Evolutionary conservation across 2,329 filamentous ascomycete genomes (phyloP).

Genomic region (Ophiostoma sp.): DNA sequence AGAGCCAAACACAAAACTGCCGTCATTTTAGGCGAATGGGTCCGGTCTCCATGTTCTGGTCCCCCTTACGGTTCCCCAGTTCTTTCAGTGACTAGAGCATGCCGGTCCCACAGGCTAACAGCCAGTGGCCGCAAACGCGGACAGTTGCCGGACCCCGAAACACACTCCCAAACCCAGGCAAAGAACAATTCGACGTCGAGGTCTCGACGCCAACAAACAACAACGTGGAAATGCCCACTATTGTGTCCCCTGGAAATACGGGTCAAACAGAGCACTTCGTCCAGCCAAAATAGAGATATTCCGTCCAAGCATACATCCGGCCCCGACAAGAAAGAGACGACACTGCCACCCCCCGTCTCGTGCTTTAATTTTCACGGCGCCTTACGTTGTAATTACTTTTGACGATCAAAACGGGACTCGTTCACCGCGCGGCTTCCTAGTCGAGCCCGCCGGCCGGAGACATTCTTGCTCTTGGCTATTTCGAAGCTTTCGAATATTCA

Average conservation of each 20-base stretch:
- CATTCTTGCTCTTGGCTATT: not conserved
- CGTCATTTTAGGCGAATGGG: not conserved
- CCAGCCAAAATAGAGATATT: not conserved
- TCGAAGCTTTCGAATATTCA: not conserved
- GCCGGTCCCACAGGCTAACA: not conserved
- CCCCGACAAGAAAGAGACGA: not conserved
- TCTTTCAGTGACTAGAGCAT: not conserved
- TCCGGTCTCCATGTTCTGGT: not conserved
- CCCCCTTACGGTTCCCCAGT: not conserved
- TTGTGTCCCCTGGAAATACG: not conserved
- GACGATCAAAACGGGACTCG: not conserved
- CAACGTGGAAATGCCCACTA: not conserved
- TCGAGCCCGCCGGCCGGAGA: not conserved
- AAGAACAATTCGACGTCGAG: not conserved
- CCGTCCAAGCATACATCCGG: not conserved
- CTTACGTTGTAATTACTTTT: too few relatives aligned
- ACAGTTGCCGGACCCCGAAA: slow-evolving; percentile 15
- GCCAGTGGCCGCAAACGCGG: not conserved
- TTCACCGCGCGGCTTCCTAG: not conserved
- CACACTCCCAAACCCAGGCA: not conserved
- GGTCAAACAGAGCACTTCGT: not conserved
- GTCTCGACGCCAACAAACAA: not conserved
- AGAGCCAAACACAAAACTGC: not conserved
- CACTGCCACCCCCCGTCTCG: not conserved
- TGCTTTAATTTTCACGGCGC: not conserved